Base-by-base conservation (phyloP, 768 basidiomycete genomes). In the Cyclocybe cylindracea region DNA sequence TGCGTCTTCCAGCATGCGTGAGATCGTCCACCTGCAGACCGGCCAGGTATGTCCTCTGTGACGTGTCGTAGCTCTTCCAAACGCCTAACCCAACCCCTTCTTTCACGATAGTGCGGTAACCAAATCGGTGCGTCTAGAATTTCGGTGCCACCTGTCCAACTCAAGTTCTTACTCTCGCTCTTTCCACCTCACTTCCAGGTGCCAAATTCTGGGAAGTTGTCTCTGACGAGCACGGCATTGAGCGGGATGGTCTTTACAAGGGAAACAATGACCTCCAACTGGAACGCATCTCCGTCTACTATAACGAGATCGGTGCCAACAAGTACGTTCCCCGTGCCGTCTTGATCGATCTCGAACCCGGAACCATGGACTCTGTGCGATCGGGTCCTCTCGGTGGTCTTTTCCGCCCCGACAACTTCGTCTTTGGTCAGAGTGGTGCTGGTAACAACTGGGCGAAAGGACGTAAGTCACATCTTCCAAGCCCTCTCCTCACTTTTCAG, bases 391-490 rank as follows among this genome's bases (percentile, higher is more conserved):
- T 96, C 48, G 94, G 95, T 66, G 76, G 77, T 58, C 85, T 98
- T 58, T 98, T 97, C 91, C 87, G 93, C 63, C 95, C 95, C 35
- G 95, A 97, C 77, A 98, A 97, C 83, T 96, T 96, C 66, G 94
- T 98, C 65, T 97, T 95, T 59, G 96, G 94, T 50, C 96, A 98
- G 75, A 94, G 86, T 71, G 94, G 94, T 75, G 96, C 94, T 62
- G 95, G 96, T 67, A 98, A 99, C 85, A 98, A 98, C 79, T 98
- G 97, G 97, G 96, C 97, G 18, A 99, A 98, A 87, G 96, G 96
- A 80, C 90, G 89, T 94, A 67, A 83, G 92, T 89, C 31, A 10
- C 43, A 36, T 44, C 24, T 14, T 52, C 51, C 46, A 51, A 40
- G 38, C 18, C 29, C 33, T 7, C 34, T 38, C 43, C 16, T 13